Evolutionary conservation across 257 asterid genomes (phyloP), one percentile per base, ranked within the genome.

Genomic region (Solanum chmielewskii): DNA sequence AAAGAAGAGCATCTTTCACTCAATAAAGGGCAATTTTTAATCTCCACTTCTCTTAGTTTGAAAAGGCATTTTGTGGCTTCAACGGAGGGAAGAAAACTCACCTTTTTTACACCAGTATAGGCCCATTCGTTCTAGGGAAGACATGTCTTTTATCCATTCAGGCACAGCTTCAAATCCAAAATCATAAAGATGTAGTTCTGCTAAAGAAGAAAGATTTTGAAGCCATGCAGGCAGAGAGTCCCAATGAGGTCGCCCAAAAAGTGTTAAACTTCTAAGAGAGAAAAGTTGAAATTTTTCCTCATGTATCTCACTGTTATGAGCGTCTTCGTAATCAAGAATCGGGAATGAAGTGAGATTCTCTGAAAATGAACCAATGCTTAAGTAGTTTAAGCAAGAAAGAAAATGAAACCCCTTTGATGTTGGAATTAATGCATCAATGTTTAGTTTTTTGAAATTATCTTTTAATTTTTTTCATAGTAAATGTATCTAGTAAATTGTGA

Each of bases 51-150:
- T 3, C 4, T 7, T 42, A 87, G 47, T 21, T 41, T 71, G 39
- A 39, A 60, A 83, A 83, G 89, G 37, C 87, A 73, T 39, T 41
- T 59, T 62, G 66, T 83, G 39, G 78, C 89, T 70, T 87, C 89
- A 21, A 59, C n/a, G 12, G 84, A 49, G 41, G 89, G 85, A 73
- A 83, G 47, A 70, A 71, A 68, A 64, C 18, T 56, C 13, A 87
- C 85, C 6, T 59, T 87, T 87, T 27, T 29, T 20, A 13, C 68
- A 56, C 3, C 31, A 0, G 3, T 0, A 0, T 10, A 87, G 21
- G 2, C 1, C 1, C 18, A 87, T 41, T 6, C 3, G 0, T 4
- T 25, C 14, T 12, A 83, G 87, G 45, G 84, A 83, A n/a, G 77
- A 56, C 27, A 71, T 12, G 37, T 11, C 6, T 18, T 33, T 33